Evolutionary conservation across 208 protist genomes (phyloP).

Genomic region (Trypanosoma rangeli): DNA sequence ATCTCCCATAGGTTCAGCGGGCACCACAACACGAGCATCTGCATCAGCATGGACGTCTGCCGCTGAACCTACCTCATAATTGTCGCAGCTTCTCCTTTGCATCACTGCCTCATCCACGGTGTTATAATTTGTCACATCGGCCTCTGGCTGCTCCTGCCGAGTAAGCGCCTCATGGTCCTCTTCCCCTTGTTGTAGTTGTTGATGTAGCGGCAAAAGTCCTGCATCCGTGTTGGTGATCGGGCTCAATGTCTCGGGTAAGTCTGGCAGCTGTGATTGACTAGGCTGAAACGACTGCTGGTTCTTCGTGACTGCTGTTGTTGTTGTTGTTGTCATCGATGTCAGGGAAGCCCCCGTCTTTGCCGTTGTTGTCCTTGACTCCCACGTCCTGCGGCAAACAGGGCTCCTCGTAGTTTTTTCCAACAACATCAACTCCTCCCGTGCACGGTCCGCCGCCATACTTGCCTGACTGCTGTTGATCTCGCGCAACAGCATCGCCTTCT

Average conservation of each 20-base stretch:
- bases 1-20: not conserved
- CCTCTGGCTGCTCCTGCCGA: not conserved
- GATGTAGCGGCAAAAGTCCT: not conserved
- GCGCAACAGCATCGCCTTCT: slow-evolving; percentile 56
- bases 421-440: slow-evolving; percentile 68
- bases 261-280: not conserved
- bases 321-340: no score
- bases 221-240: not conserved
- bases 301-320: not conserved
- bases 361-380: not conserved
- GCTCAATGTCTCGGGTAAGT: not conserved
- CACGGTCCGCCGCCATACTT: slow-evolving; percentile 56
- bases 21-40: not conserved
- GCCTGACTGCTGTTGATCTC: slow-evolving; percentile 61
- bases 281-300: not conserved
- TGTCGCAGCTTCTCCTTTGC: not conserved
- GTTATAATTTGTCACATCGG: not conserved
- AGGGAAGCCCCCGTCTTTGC: not conserved
- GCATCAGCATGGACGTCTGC: not conserved
- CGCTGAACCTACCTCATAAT: not conserved
- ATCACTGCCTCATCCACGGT: not conserved
- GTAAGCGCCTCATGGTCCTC: not conserved
- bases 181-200: not conserved
- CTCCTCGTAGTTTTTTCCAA: slow-evolving; percentile 45
- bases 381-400: not conserved